Percentiles rank a stretch among this genome's conserved stretches.
These are phyloP conservation scores for Lithocarpus polystachyus DNA, from an alignment of 306 rosid species.

Conservation along the genomic window DNA sequence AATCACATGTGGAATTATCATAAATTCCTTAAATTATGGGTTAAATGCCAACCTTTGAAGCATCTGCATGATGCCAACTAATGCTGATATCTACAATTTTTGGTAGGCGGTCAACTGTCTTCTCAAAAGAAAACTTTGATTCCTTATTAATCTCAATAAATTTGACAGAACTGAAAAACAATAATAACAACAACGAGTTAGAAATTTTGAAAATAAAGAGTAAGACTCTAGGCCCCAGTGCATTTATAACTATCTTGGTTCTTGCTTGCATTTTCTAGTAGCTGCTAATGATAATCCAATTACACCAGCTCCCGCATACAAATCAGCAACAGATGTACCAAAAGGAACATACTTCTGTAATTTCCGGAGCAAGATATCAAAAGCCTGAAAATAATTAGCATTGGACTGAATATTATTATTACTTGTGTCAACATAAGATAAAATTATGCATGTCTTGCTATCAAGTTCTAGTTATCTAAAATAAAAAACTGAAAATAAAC, in stretches of 20 bases:
- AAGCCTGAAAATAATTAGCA: slow-evolving; percentile 58
- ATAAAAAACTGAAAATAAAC: background rate
- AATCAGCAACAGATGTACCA: slow-evolving; percentile 83
- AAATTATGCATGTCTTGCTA: background rate
- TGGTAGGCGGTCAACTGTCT: slow-evolving; percentile 77
- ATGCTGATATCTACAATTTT: slow-evolving; percentile 60
- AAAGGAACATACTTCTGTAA: slow-evolving; percentile 82
- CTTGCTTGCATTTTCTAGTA: slow-evolving; percentile 93
- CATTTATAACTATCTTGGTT: slow-evolving; percentile 25
- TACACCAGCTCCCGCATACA: slow-evolving; percentile 97
- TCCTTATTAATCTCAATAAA: slow-evolving; percentile 93
- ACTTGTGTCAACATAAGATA: background rate
- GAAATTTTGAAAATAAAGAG: slow-evolving; percentile 8
- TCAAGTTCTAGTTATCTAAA: background rate
- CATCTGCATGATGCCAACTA: slow-evolving; percentile 92
- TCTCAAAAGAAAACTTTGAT: slow-evolving; percentile 86
- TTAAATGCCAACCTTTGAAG: slow-evolving; percentile 55
- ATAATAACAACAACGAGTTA: slow-evolving; percentile 8
- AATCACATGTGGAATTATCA: background rate
- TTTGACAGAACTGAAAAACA: slow-evolving; percentile 65
- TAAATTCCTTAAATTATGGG: slow-evolving; percentile 12
- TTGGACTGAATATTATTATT: background rate
- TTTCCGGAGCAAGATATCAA: slow-evolving; percentile 78
- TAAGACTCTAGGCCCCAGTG: slow-evolving; percentile 3
- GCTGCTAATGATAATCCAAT: slow-evolving; percentile 92